Base-by-base conservation (phyloP, 306 rosid species). In the Hippophae tibetana region DNA sequence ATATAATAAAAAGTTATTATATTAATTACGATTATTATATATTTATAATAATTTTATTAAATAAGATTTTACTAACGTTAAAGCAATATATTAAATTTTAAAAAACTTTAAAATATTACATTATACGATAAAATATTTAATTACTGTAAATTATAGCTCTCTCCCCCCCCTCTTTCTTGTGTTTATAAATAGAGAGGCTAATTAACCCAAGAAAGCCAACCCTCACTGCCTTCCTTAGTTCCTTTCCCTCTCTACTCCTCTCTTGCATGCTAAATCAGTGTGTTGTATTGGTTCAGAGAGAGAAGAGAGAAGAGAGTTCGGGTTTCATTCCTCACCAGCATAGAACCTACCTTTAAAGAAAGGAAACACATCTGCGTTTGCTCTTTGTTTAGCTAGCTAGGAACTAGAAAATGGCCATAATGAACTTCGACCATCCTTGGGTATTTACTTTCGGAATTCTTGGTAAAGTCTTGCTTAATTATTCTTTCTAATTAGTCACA, bases 381-480 rank as follows among this genome's bases (percentile, higher is more conserved):
- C 5, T 43, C 18, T 63, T 41, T 49, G 23, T 13, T 43, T 57
- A 13, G 8, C n/a, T 51, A 25, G 42, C 3, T 23, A 7, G 23
- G 13, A 26, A 12, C 41, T 7, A n/a, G n/a, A 40, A 57, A 11
- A 81, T 89, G 88, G 71, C 83, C 4, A 8, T 69, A 10, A 8
- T 74, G 50, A 54, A 54, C 55, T 57, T 62, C 52, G 75, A 77
- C 47, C 79, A 41, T 65, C 66, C 74, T 27, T 74, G 81, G 76
- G 68, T 86, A 64, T 73, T 86, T 67, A 64, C 87, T 58, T 89
- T 89, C 68, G 97, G 97, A 63, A 67, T 89, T 64, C 73, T 89
- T 3, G 97, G 97, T 89, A 82, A 61, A 7, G 47, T 5, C 12
- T 3, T 48, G 38, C 27, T 54, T 41, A 18, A 18, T 5, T 5